Percentiles rank a stretch among this genome's conserved stretches.
These are phyloP conservation scores for Schizophyllum amplum DNA, from an alignment of 1,284 basidiomycete genomes.

Conservation along the genomic window DNA sequence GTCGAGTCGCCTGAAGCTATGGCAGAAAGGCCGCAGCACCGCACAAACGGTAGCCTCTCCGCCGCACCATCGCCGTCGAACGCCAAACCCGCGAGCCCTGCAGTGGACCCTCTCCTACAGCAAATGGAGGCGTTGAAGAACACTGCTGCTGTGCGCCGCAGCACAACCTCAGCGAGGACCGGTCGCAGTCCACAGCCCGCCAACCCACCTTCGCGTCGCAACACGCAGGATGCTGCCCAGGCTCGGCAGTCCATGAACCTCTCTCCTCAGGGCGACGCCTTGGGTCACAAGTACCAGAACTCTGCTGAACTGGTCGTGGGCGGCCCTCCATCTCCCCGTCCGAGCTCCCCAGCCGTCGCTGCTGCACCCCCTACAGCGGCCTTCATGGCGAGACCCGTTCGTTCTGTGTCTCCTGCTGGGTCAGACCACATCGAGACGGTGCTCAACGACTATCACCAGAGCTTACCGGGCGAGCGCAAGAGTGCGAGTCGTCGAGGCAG, in stretches of 20 bases:
- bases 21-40: constrained; percentile 4
- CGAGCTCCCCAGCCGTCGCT: constrained; percentile 36
- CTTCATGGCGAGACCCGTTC: constrained; percentile 61
- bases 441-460: constrained; percentile 72
- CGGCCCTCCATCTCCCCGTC: constrained; percentile 51
- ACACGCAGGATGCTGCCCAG: constrained; percentile 12
- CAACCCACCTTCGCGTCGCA: neutral
- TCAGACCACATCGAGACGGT: constrained; percentile 54
- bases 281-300: constrained; percentile 45
- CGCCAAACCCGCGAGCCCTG: constrained; percentile 8
- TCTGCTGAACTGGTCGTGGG: constrained; percentile 75
- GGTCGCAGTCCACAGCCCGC: neutral
- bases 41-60: constrained; percentile 5
- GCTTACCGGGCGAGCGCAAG: constrained; percentile 80
- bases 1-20: neutral
- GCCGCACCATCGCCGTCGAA: constrained; percentile 5
- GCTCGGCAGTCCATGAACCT: constrained; percentile 13
- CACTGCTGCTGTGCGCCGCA: constrained; percentile 20
- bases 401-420: constrained; percentile 30
- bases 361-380: constrained; percentile 48
- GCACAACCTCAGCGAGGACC: constrained; percentile 14
- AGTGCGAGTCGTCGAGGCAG: constrained; percentile 6
- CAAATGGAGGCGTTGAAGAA: constrained; percentile 51
- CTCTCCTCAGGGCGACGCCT: constrained; percentile 7
- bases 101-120: constrained; percentile 64